Evolutionary conservation across 164 flowering plant genomes (phyloP).

Genomic region (Annona cherimola): DNA sequence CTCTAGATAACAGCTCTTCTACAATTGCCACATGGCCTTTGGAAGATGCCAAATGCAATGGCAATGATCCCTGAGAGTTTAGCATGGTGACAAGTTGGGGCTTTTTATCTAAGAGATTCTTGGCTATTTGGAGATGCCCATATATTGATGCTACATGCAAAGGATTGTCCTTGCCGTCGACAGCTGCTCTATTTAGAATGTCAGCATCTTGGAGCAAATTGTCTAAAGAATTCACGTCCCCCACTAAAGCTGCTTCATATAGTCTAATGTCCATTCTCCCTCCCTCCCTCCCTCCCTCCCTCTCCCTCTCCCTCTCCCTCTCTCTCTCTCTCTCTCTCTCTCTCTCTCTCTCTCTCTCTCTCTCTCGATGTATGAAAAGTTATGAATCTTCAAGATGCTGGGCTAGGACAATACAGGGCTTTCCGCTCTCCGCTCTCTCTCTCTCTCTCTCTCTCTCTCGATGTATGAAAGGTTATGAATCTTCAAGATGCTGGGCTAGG

Average conservation of each 20-base stretch:
- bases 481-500: too few species aligned
- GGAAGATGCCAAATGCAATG: constrained; percentile 9
- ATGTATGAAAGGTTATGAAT: too few species aligned
- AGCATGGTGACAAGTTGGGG: constrained; percentile 7
- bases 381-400: too few species aligned
- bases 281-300: neutral
- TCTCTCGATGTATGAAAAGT: neutral
- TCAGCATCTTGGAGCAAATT: neutral
- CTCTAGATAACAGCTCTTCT: neutral
- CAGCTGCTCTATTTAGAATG: too few species aligned
- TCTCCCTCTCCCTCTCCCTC: neutral
- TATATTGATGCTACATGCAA: neutral
- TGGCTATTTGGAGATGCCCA: constrained; percentile 28
- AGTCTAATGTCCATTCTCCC: neutral
- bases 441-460: too few species aligned
- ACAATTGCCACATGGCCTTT: too few species aligned
- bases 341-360: constrained; percentile 8
- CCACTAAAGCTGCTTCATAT: neutral
- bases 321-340: constrained; percentile 5
- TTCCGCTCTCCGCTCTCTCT: too few species aligned
- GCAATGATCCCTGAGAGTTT: neutral
- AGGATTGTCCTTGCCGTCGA: neutral
- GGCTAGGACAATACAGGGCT: too few species aligned
- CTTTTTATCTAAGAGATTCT: constrained; percentile 29
- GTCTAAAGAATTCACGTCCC: neutral